phyloP scores from a whole-genome alignment of 495 filamentous ascomycete species.

The Penicillium lividum region DNA sequence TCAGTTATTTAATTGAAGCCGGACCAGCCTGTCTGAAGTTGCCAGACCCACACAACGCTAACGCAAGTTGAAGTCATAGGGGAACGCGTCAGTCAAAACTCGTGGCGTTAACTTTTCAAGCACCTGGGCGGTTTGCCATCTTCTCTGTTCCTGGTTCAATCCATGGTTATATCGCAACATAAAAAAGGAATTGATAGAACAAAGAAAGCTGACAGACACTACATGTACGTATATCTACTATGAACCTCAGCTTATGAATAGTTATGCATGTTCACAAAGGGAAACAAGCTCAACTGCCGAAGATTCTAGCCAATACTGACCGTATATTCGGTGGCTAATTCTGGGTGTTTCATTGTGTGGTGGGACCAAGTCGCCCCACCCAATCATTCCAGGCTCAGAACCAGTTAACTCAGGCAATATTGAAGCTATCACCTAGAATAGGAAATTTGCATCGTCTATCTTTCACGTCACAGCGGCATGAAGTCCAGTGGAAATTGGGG shows the following conservation, averaged over 20 bases:
- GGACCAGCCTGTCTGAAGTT: slow-evolving; percentile 5
- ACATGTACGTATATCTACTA: neutral
- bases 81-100: slow-evolving; percentile 14
- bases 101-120: neutral
- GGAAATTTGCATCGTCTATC: neutral
- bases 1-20: neutral
- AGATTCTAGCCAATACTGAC: neutral
- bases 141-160: neutral
- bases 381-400: neutral
- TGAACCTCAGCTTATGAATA: neutral
- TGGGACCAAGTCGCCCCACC: neutral
- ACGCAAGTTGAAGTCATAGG: slow-evolving; percentile 27
- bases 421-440: neutral
- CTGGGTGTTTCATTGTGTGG: neutral
- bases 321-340: neutral
- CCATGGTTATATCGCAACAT: neutral
- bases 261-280: neutral
- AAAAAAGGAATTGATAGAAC: neutral
- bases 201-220: neutral
- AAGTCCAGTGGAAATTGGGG: neutral
- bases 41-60: slow-evolving; percentile 30
- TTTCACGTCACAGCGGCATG: neutral
- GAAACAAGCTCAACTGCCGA: neutral
- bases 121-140: too few species aligned
- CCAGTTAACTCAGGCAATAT: neutral